Conservation (phyloP, 441 rosid species). For the Erysimum cheiri region DNA sequence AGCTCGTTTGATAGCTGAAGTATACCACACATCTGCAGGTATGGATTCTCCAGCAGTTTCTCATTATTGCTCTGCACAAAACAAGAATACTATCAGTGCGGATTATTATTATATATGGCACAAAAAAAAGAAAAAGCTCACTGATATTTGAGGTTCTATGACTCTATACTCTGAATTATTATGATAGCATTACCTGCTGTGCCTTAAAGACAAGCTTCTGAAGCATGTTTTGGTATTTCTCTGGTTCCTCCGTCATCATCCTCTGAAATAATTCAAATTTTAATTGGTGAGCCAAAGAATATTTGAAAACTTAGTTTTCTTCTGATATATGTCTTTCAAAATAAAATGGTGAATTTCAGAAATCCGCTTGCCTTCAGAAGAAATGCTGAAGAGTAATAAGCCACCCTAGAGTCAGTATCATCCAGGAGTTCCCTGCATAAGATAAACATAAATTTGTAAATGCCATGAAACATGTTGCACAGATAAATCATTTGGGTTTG, state of each 20-base stretch:
- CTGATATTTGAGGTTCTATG: background rate
- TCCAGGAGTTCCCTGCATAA: constrained; percentile 85
- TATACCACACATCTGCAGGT: constrained; percentile 98
- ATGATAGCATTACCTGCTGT: constrained; percentile 74
- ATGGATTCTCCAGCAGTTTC: constrained; percentile 95
- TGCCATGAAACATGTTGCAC: constrained; percentile 37
- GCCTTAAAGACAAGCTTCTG: constrained; percentile 96
- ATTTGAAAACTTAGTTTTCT: constrained; percentile 8
- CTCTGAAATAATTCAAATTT: constrained; percentile 59
- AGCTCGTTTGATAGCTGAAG: constrained; percentile 90
- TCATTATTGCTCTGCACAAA: constrained; percentile 91
- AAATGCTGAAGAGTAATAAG: constrained; percentile 97
- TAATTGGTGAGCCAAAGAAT: constrained; percentile 39
- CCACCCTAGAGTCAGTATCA: constrained; percentile 97
- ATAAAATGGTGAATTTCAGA: constrained; percentile 25
- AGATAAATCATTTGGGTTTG: constrained; percentile 14
- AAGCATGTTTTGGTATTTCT: constrained; percentile 93
- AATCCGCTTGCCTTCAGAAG: constrained; percentile 83
- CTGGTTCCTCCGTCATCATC: constrained; percentile 98
- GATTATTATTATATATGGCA: background rate
- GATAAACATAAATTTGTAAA: constrained; percentile 30
- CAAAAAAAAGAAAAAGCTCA: constrained; percentile 19
- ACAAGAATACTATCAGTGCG: constrained; percentile 21
- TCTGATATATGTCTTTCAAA: constrained; percentile 12
- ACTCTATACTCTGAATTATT: background rate